Evolutionary conservation across 2,329 filamentous ascomycete genomes (phyloP), one percentile per base, ranked within the genome.

Genomic region (Fusarium sp.): DNA sequence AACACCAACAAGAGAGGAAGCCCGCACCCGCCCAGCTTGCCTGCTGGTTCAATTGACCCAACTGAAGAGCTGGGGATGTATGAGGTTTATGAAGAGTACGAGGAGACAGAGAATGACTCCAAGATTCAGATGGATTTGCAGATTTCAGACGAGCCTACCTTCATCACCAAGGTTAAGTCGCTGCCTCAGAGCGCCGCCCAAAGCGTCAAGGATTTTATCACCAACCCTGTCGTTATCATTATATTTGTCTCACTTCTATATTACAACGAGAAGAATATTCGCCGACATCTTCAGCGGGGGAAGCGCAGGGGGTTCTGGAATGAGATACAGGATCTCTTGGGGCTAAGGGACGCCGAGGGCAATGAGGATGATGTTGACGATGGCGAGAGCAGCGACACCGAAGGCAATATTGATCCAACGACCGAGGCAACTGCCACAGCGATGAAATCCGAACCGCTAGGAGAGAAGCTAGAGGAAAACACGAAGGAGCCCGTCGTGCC

Each of bases 181-280:
- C 72, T 88, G 1, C 84, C 83, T 1, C 77, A 81, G 39, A 79
- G 80, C 24, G 83, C 81, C 0, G 76, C 78, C 0, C 78, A 82
- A 38, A 84, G 78, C 53, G 73, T 85, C 8, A 71, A 83, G 7
- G 85, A 88, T 39, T 80, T 88, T 11, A 70, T 88, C 39, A 81
- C 78, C 50, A 87, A 87, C 57, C 85, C 85, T 0, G 77, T 82
- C 9, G 73, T 84, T 8, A 77, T 84, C 7, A 69, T 83, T 3
- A 65, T 84, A 13, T 73, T 84, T 24, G 64, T 80, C n/a, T 64
- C 76, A 7, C 71, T 75, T 10, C 58, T 82, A 5, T 64, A 83
- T 6, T 79, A 79, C 46, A 77, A 81, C 28, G 75, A 81, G 56
- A 80, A 83, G 57, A 80, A 82, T 40, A 72, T 80, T 8, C 73